phyloP scores from a whole-genome alignment of 2,329 filamentous ascomycete species.

The Arthroderma uncinatum region DNA sequence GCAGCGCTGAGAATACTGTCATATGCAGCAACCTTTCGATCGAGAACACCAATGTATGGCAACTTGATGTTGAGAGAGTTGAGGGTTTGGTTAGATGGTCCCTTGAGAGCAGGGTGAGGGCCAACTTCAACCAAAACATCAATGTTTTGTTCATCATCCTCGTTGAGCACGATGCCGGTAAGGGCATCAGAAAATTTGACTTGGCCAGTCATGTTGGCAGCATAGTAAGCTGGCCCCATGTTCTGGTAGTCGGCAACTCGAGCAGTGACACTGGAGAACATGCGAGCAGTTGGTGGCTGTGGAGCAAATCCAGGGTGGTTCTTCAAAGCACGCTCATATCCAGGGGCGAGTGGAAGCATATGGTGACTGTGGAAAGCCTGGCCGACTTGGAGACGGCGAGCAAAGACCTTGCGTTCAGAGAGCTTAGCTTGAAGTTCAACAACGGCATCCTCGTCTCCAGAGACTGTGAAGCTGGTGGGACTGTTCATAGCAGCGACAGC shows the following conservation, averaged over 20 bases:
- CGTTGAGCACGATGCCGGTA: constrained; percentile 7
- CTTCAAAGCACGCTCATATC: constrained; percentile 9
- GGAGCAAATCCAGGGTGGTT: constrained; percentile 7
- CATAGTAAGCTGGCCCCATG: constrained; percentile 16
- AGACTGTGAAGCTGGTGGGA: constrained; percentile 14
- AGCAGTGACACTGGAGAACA: constrained; percentile 12
- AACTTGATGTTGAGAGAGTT: constrained; percentile 6
- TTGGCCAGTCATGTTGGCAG: constrained; percentile 17
- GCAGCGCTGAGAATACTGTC: constrained; percentile 14
- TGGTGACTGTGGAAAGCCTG: constrained; percentile 17
- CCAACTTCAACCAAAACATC: constrained; percentile 23
- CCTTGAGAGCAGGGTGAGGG: constrained; percentile 27
- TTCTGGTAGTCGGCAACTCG: constrained; percentile 4
- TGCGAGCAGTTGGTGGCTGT: constrained; percentile 5
- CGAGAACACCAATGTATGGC: constrained; percentile 7
- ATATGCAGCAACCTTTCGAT: constrained; percentile 9
- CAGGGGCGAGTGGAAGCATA: constrained; percentile 11
- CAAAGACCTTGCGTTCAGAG: constrained; percentile 7
- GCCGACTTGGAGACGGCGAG: constrained; percentile 13
- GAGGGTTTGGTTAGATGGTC: constrained; percentile 18
- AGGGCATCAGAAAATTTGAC: constrained; percentile 20
- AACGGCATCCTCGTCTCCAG: constrained; percentile 13
- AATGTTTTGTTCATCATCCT: constrained; percentile 15
- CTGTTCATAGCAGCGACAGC: constrained; percentile 14
- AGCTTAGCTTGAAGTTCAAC: constrained; percentile 10